Conservation (phyloP, 371 early-diverging fungal genomes). For the Dipsacomyces acuminosporus region DNA sequence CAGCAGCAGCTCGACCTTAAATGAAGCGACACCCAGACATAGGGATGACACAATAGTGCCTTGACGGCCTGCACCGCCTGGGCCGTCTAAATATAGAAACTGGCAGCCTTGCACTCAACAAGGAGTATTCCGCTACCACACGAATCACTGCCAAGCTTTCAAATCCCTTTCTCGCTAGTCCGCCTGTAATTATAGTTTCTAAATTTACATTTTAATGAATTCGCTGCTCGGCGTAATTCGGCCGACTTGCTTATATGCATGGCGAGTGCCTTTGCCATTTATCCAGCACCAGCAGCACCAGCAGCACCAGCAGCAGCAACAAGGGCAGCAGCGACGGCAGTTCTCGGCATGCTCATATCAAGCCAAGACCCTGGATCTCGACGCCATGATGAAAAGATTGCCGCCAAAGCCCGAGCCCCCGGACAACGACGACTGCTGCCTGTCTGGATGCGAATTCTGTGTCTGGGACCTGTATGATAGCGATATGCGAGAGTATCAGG, state of each 20-base stretch:
- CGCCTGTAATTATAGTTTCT: too few relatives aligned
- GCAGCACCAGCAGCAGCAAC: not conserved
- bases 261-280: too few relatives aligned
- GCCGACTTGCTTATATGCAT: not conserved
- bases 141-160: too few relatives aligned
- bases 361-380: constrained; percentile 12
- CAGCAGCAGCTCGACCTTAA: too few relatives aligned
- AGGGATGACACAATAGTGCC: too few relatives aligned
- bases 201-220: not conserved
- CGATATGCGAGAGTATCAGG: constrained; percentile 41
- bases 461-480: constrained; percentile 46
- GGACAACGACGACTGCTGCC: constrained; percentile 31
- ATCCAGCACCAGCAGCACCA: too few relatives aligned
- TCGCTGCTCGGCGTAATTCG: not conserved
- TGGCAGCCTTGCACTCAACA: too few relatives aligned
- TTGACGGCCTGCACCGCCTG: too few relatives aligned
- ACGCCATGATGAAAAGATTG: constrained; percentile 22
- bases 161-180: too few relatives aligned
- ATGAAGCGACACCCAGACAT: too few relatives aligned
- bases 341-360: constrained; percentile 1
- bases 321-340: not conserved
- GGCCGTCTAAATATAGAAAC: too few relatives aligned
- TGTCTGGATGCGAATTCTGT: constrained; percentile 42
- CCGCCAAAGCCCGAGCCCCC: constrained; percentile 44
- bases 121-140: too few relatives aligned